Evolutionary conservation across 208 protist genomes (phyloP).

Genomic region (Leishmania mexicana): DNA sequence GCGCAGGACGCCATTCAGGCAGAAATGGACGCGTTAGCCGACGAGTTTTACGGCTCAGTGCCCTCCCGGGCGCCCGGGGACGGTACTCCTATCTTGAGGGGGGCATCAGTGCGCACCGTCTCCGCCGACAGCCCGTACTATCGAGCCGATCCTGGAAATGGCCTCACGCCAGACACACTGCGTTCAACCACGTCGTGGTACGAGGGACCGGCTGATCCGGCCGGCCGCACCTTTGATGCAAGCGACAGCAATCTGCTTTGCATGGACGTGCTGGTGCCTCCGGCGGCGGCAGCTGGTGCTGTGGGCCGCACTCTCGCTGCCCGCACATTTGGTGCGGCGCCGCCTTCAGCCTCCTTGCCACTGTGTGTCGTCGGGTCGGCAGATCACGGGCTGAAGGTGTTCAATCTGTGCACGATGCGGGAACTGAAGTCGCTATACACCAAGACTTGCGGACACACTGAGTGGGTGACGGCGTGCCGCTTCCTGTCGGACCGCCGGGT

Average conservation of each 20-base stretch:
- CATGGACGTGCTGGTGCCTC: slow-evolving; percentile 73
- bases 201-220: slow-evolving; percentile 47
- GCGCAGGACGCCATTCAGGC: slow-evolving; percentile 47
- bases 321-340: neutral
- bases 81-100: neutral
- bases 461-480: slow-evolving; percentile 88
- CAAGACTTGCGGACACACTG: slow-evolving; percentile 79
- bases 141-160: neutral
- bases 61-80: slow-evolving; percentile 23
- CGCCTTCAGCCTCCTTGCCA: neutral
- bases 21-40: slow-evolving; percentile 61
- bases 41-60: slow-evolving; percentile 58
- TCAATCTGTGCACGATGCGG: slow-evolving; percentile 57
- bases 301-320: neutral
- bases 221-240: slow-evolving; percentile 71
- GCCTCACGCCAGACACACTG: slow-evolving; percentile 16
- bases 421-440: slow-evolving; percentile 76
- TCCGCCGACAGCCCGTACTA: slow-evolving; percentile 1
- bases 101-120: neutral
- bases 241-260: slow-evolving; percentile 86
- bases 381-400: slow-evolving; percentile 88
- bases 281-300: neutral
- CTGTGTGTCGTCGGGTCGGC: slow-evolving; percentile 81
- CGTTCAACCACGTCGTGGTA: slow-evolving; percentile 39
- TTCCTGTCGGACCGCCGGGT: slow-evolving; percentile 71